A percentile compares a stretch with the other conserved stretches of the same genome.
Conservation (phyloP, 345 rosid species). For the Salix purpurea region DNA sequence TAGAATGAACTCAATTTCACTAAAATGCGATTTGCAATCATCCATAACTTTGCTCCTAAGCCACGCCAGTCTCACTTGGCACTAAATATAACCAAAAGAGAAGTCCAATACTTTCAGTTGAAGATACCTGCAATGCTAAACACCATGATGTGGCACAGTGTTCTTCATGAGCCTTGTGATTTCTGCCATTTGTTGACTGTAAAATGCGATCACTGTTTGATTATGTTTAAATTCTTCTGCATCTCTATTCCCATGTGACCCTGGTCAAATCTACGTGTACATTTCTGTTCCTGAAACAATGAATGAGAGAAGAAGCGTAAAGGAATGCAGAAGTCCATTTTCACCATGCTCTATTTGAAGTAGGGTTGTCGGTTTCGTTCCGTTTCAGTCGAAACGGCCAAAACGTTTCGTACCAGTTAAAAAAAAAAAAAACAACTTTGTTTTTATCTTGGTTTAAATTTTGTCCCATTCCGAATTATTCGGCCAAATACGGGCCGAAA, state of each 20-base stretch:
- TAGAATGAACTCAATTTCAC: not conserved
- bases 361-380: too few species aligned
- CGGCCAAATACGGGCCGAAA: too few species aligned
- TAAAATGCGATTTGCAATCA: not conserved
- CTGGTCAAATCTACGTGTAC: not conserved
- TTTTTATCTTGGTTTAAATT: too few species aligned
- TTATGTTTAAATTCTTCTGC: not conserved
- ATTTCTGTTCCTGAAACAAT: not conserved
- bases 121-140: not conserved
- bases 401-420: too few species aligned
- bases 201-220: not conserved
- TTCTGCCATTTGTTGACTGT: not conserved
- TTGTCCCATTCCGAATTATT: too few species aligned
- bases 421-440: too few species aligned
- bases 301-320: not conserved
- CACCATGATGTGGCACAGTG: not conserved
- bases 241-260: not conserved
- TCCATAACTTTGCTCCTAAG: conserved; percentile 16
- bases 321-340: not conserved
- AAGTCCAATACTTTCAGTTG: not conserved
- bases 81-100: not conserved
- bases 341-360: not conserved
- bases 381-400: rapidly evolving
- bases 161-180: not conserved
- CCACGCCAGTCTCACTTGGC: conserved; percentile 6